These are phyloP conservation scores for Wickerhamia fluorescens DNA, from an alignment of 805 yeast species.

Conservation along the genomic window DNA sequence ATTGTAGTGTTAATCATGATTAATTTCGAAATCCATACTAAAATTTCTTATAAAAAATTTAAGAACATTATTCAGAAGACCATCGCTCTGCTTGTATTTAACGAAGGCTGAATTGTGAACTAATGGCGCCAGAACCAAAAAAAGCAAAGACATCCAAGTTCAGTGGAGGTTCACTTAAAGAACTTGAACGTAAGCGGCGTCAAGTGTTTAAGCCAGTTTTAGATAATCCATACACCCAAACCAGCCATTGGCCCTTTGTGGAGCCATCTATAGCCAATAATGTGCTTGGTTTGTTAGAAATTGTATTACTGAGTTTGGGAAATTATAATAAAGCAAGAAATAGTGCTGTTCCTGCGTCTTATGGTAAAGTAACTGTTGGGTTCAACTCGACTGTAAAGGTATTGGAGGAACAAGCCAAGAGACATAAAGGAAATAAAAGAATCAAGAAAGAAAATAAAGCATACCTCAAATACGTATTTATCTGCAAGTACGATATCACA, in stretches of 20 bases:
- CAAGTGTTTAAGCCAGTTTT: slow-evolving; percentile 60
- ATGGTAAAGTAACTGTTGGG: slow-evolving; percentile 32
- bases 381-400: slow-evolving; percentile 49
- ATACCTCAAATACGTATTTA: slow-evolving; percentile 42
- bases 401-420: slow-evolving; percentile 38
- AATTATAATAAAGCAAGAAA: slow-evolving; percentile 13
- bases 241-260: slow-evolving; percentile 34
- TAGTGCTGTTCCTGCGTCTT: slow-evolving; percentile 8
- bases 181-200: slow-evolving; percentile 41
- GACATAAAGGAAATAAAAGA: slow-evolving; percentile 8
- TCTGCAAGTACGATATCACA: slow-evolving; percentile 49
- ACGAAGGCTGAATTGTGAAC: no score
- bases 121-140: no score
- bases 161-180: slow-evolving; percentile 41
- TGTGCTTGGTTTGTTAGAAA: slow-evolving; percentile 29
- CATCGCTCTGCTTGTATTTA: no score
- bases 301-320: slow-evolving; percentile 26
- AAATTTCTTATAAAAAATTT: no score
- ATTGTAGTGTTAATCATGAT: no score
- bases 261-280: slow-evolving; percentile 31
- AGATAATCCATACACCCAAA: slow-evolving; percentile 54
- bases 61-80: no score
- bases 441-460: slow-evolving; percentile 2
- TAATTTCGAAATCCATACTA: no score
- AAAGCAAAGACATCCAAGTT: no score